Evolutionary conservation across 2,329 filamentous ascomycete genomes (phyloP).

Genomic region (Neofusicoccum laricinum): DNA sequence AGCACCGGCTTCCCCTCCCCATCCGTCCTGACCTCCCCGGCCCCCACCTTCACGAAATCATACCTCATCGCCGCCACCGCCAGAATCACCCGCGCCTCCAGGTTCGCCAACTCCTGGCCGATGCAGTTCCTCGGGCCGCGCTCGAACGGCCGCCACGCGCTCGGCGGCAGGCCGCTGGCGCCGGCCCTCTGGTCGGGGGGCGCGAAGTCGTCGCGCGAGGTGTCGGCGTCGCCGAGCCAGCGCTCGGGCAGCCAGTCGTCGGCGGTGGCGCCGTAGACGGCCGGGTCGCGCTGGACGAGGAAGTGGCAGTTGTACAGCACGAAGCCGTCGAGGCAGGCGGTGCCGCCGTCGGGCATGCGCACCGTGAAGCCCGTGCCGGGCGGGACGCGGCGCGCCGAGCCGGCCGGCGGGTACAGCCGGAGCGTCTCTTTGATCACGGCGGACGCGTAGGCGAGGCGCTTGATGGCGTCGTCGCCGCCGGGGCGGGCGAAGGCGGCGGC

Average conservation of each 20-base stretch:
- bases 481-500: neutral
- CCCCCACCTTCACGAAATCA: slow-evolving; percentile 34
- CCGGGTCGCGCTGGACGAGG: slow-evolving; percentile 24
- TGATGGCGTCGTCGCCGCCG: slow-evolving; percentile 22
- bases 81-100: slow-evolving; percentile 33
- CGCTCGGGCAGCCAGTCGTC: slow-evolving; percentile 13
- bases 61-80: slow-evolving; percentile 24
- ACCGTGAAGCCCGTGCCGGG: neutral
- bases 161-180: slow-evolving; percentile 22
- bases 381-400: neutral
- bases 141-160: slow-evolving; percentile 39
- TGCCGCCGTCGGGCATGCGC: neutral
- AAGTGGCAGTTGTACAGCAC: neutral
- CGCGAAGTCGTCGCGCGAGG: slow-evolving; percentile 23
- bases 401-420: slow-evolving; percentile 30
- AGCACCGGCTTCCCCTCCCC: slow-evolving; percentile 26
- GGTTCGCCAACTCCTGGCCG: slow-evolving; percentile 37
- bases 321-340: slow-evolving; percentile 4
- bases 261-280: slow-evolving; percentile 27
- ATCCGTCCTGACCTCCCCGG: slow-evolving; percentile 27
- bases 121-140: slow-evolving; percentile 37
- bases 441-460: slow-evolving; percentile 28
- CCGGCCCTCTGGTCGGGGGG: slow-evolving; percentile 15
- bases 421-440: slow-evolving; percentile 38
- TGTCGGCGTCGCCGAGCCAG: slow-evolving; percentile 2